Base-by-base conservation (phyloP, 352 stramenopile species). In the Globisporangium viniferum region DNA sequence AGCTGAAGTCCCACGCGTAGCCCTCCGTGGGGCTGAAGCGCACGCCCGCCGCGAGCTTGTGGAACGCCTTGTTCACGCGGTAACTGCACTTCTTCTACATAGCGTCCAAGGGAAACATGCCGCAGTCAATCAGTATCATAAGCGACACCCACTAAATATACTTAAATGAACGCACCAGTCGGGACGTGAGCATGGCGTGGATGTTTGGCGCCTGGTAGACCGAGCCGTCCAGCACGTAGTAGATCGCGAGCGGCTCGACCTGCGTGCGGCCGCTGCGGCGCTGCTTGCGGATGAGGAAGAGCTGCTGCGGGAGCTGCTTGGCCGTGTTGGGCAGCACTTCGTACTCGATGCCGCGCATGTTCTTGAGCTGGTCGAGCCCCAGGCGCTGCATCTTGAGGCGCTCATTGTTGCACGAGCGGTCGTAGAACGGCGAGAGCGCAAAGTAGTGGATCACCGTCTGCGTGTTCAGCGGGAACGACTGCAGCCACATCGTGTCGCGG, bases 401-500 rank as follows among this genome's bases (percentile, higher is more conserved):
- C 78, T 95, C 90, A 67, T 97, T 97, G 81, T 96, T 96, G 68
- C 87, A 97, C 64, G 78, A 92, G 29, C 85, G 88, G 70, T 96
- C 88, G 80, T 97, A 97, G 69, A 94, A 97, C 22, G 86, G 88
- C 22, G 86, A 95, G 51, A 93, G 76, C 62, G 88, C 87, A 61
- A 97, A 91, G 76, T 97, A 97, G 74, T 97, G 88, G 63, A 96
- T 73, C 63, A 95, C 88, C 0, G 90, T 96, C 71, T 97, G 86
- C 62, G 79, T 76, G 46, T 86, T 93, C 48, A 97, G 68, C 54
- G 85, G 85, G 72, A 94, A 95, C 59, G 83, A 89, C 71, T 91
- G 78, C 59, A 97, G 84, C 87, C 86, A 97, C 66, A 96, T 84
- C 7, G 88, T 94, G 79, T 97, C 89, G 46, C 87, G 80, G 77